Evolutionary conservation across 306 rosid species (phyloP).

Genomic region (Vachellia collinsii): DNA sequence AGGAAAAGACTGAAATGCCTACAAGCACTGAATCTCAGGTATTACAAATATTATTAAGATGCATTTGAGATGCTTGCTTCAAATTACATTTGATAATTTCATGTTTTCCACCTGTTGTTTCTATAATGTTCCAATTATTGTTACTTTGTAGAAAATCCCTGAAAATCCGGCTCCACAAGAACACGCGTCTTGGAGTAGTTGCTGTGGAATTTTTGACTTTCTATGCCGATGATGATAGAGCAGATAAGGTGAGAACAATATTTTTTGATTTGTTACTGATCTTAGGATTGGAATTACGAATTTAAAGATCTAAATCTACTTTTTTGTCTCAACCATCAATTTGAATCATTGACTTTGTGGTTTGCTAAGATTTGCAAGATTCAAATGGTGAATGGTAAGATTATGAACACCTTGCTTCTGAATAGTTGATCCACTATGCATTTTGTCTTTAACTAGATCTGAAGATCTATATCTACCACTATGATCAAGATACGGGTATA

Average conservation of each 20-base stretch:
- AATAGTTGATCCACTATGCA: conserved; percentile 1
- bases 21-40: conserved; percentile 51
- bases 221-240: conserved; percentile 53
- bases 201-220: conserved; percentile 72
- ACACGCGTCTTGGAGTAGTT: conserved; percentile 63
- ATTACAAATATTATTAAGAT: not conserved
- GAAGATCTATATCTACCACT: not conserved
- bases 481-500: not conserved
- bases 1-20: conserved; percentile 35
- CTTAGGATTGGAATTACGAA: not conserved
- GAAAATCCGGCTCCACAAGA: conserved; percentile 40
- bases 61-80: not conserved
- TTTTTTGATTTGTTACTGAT: not conserved
- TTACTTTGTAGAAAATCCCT: conserved; percentile 35
- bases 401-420: not conserved
- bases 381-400: not conserved
- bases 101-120: not conserved
- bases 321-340: not conserved
- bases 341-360: not conserved
- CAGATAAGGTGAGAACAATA: conserved; percentile 48
- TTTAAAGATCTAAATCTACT: not conserved
- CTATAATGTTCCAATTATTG: not conserved
- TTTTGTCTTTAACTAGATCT: not conserved
- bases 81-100: not conserved
- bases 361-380: not conserved